Conservation (phyloP, 73 alveolate genomes). For the Paramecium bursaria region DNA sequence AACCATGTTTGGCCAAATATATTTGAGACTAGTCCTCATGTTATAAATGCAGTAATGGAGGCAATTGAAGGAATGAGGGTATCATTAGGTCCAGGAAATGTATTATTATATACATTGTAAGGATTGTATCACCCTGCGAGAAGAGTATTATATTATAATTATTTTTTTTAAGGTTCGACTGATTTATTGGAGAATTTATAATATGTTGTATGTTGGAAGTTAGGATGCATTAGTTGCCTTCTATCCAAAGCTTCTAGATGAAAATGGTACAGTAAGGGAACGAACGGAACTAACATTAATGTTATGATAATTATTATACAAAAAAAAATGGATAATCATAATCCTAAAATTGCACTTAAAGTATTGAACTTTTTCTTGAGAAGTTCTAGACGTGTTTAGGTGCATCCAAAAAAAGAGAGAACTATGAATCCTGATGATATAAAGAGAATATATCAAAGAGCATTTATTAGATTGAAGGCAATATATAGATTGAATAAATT, state of each 20-base stretch:
- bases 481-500: conserved; percentile 19
- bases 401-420: conserved; percentile 15
- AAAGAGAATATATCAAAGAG: conserved; percentile 11
- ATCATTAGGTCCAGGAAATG: conserved; percentile 97
- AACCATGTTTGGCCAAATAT: conserved; percentile 99
- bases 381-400: not conserved
- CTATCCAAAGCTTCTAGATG: conserved; percentile 87
- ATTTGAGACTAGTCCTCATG: conserved; percentile 99
- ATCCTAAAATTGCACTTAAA: conserved; percentile 43
- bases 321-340: conserved; percentile 24
- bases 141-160: conserved; percentile 79
- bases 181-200: conserved; percentile 99
- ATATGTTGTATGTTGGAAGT: conserved; percentile 97
- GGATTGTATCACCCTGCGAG: conserved; percentile 99
- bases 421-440: conserved; percentile 37
- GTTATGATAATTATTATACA: conserved; percentile 66
- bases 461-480: conserved; percentile 47
- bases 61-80: conserved; percentile 99
- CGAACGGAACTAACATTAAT: conserved; percentile 58
- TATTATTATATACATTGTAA: conserved; percentile 85
- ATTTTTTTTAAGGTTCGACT: conserved; percentile 79
- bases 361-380: conserved; percentile 27
- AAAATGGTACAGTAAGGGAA: conserved; percentile 62
- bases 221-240: conserved; percentile 94
- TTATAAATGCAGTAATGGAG: conserved; percentile 98